phyloP scores from a whole-genome alignment of 371 early-diverging fungal species.

The Mortierella sp. region DNA sequence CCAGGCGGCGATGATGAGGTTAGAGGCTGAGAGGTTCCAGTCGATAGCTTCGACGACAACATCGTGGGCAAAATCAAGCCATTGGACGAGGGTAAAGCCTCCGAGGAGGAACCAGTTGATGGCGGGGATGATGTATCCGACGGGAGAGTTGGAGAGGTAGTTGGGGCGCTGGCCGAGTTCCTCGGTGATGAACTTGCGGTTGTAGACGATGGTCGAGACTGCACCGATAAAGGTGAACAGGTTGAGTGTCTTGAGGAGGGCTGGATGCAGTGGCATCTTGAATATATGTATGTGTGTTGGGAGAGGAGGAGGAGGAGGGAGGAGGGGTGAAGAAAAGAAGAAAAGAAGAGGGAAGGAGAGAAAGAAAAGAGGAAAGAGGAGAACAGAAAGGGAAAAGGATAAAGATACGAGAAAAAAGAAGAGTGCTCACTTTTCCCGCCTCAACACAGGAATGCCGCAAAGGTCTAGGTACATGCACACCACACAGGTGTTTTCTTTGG shows the following conservation, averaged over 20 bases:
- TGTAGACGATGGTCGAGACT: constrained; percentile 30
- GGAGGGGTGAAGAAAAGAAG: constrained; percentile 6
- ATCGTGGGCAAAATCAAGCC: constrained; percentile 54
- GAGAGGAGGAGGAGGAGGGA: background rate
- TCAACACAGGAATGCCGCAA: background rate
- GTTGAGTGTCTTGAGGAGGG: constrained; percentile 50
- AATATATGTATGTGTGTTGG: background rate
- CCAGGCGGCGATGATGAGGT: constrained; percentile 39
- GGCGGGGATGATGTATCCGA: constrained; percentile 43
- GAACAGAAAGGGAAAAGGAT: background rate
- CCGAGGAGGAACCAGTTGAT: constrained; percentile 48
- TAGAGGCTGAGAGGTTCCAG: constrained; percentile 41
- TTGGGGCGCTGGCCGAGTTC: constrained; percentile 23
- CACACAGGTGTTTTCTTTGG: background rate
- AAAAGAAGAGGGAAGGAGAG: background rate
- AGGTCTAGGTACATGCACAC: background rate
- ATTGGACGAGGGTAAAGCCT: constrained; percentile 42
- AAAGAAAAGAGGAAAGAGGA: constrained; percentile 3
- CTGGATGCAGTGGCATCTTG: constrained; percentile 35
- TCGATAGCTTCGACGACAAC: constrained; percentile 47
- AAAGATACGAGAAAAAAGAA: constrained; percentile 3
- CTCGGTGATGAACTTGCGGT: constrained; percentile 25
- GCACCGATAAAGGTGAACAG: constrained; percentile 29
- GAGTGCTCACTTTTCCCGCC: constrained; percentile 9
- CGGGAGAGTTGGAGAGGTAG: constrained; percentile 30